Base-by-base conservation (phyloP, 331 rosid genomes). In the Cucumis variabilis region DNA sequence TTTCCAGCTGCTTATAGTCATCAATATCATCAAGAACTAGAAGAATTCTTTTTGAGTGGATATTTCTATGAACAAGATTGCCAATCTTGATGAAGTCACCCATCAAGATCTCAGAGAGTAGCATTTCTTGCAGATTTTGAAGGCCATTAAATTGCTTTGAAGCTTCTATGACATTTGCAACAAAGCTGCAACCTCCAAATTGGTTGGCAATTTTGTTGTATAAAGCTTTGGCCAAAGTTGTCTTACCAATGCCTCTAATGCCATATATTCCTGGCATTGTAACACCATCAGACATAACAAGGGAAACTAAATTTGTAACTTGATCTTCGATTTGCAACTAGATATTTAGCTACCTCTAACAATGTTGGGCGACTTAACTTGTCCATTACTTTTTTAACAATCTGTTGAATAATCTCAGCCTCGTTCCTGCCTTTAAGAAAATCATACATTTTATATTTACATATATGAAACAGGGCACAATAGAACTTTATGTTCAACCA, bases 21-120 rank as follows among this genome's bases (percentile, higher is more conserved):
- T 33, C 37, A 33, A 24, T 72, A 81, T 81, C 81, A 81, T 87
- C 86, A 67, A 87, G 58, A 33, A 87, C 46, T 16, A 87, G 9
- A 50, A 87, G 82, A 30, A 81, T 55, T 16, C 17, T 87, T n/a
- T 24, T 87, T 25, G 46, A 33, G 15, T 14, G 3, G 5, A 74
- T 77, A 63, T 77, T 37, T 63, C 51, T 53, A 23, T 19, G 37
- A 9, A 55, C 6, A 13, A 33, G 37, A 33, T 50, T 77, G 16
- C 67, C 41, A 17, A 87, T 3, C 20, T 75, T 70, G 15, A 51
- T 71, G 11, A 15, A 15, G 2, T 86, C 77, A 25, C 41, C n/a
- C 82, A n/a, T 68, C 27, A 83, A 11, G 11, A 82, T 72, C 4
- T 8, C 25, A 24, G 5, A 86, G 14, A 88, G 76, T 17, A 88